Conservation (phyloP, 202 grass and related monocot genomes). For the Sporobolus alterniflorus region DNA sequence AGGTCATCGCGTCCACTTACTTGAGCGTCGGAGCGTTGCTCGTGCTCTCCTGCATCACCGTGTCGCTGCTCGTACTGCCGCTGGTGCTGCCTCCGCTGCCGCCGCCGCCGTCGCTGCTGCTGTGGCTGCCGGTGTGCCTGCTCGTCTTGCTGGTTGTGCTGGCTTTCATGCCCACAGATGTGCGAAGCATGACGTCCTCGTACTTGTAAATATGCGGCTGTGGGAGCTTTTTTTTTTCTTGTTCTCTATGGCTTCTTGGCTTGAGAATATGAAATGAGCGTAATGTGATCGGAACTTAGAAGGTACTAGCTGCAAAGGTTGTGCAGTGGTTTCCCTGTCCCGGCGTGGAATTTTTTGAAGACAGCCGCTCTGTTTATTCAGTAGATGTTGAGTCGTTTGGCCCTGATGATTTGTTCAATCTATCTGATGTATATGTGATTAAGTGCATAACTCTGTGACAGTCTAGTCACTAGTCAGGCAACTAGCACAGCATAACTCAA, state of each 20-base stretch:
- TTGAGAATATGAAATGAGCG: slow-evolving; percentile 23
- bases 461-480: too few relatives aligned
- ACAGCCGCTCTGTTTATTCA: too few relatives aligned
- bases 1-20: slow-evolving; percentile 41
- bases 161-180: slow-evolving; percentile 76
- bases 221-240: background rate
- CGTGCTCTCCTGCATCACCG: slow-evolving; percentile 57
- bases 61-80: slow-evolving; percentile 70
- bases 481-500: too few relatives aligned
- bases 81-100: slow-evolving; percentile 74
- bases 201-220: slow-evolving; percentile 50
- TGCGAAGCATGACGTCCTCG: slow-evolving; percentile 56
- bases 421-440: too few relatives aligned
- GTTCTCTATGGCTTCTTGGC: slow-evolving; percentile 4
- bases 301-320: too few relatives aligned
- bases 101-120: slow-evolving; percentile 63
- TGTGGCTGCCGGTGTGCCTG: slow-evolving; percentile 61
- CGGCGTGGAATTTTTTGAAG: too few relatives aligned
- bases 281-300: too few relatives aligned
- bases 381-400: too few relatives aligned
- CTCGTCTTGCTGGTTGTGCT: slow-evolving; percentile 61
- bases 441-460: too few relatives aligned
- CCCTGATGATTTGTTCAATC: too few relatives aligned
- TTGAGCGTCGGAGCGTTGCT: slow-evolving; percentile 58
- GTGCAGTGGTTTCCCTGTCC: too few relatives aligned